Base-by-base conservation (phyloP, 2,329 filamentous ascomycete genomes). In the Penicillium sp. region DNA sequence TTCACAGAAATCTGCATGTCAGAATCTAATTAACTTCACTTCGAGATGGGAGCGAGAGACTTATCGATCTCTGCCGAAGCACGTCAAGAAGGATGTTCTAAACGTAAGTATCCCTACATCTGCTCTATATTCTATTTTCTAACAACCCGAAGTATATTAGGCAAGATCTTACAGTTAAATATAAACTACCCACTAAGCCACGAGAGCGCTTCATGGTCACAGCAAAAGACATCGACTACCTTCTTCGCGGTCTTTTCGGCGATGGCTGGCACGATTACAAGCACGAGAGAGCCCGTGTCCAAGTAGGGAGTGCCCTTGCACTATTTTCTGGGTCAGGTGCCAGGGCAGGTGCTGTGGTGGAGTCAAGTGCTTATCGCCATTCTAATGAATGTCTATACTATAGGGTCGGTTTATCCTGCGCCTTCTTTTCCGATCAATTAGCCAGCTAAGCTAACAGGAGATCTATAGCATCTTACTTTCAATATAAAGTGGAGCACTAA, bases 321-420 rank as follows among this genome's bases (percentile, higher is more conserved):
- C n/a, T n/a, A 57, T 57, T 57, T 44, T 11, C 48, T 42, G 25
- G 51, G 12, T 57, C 48, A 11, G 49, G 49, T 31, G 12, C 49
- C 2, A 49, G 55, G 27, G 51, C 40, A 7, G 51, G 49, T 23
- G 44, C 51, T 46, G n/a, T 57, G 1, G 46, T 65, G 9, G 54
- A 59, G 26, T 63, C 49, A 26, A 65, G 59, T 53, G 47, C 53
- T 20, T 65, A 62, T 54, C n/a, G 27, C 7, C n/a, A 56, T 6
- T 53, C 48, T 2, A 63, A 65, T 43, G 42, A 63, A 37, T 63
- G 45, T 40, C 54, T 65, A 20, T 65, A 59, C 33, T 65, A 65
- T 46, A 54, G 22, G 55, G 55, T 64, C 54, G 4, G 26, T 33
- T 44, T 49, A 20, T 54, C 43, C 27, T 45, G 27, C 22, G 33